A percentile compares a stretch with the other conserved stretches of the same genome.
These are phyloP conservation scores for Podospora appendiculata DNA, from an alignment of 495 filamentous ascomycete species.

Conservation along the genomic window DNA sequence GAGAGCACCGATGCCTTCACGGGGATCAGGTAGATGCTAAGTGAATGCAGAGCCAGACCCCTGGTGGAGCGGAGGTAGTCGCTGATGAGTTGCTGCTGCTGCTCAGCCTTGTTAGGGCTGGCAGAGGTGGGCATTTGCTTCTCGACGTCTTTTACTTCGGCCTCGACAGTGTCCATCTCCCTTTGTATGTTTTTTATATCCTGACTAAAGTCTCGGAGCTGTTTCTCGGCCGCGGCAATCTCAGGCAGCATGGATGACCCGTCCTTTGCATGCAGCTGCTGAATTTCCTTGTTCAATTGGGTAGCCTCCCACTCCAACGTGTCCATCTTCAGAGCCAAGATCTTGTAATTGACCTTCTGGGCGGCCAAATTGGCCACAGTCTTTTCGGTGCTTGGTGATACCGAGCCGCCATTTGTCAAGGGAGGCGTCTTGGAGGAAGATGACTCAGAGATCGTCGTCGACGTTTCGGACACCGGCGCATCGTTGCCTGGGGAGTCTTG, in stretches of 20 bases:
- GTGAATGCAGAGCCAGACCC: conserved; percentile 43
- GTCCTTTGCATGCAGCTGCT: conserved; percentile 7
- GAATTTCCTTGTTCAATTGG: conserved; percentile 11
- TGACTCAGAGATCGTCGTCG: conserved; percentile 1
- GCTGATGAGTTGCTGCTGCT: conserved; percentile 19
- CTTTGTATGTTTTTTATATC: conserved; percentile 13
- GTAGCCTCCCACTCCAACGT: conserved; percentile 9
- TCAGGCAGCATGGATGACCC: too few species aligned
- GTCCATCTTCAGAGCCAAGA: conserved; percentile 15
- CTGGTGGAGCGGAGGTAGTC: conserved; percentile 47
- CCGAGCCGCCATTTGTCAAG: not conserved
- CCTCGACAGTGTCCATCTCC: conserved; percentile 15
- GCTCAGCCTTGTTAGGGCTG: conserved; percentile 4
- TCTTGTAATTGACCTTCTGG: conserved; percentile 14
- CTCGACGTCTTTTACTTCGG: conserved; percentile 15
- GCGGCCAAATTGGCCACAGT: conserved; percentile 7
- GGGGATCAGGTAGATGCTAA: conserved; percentile 51
- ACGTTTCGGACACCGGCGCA: not conserved
- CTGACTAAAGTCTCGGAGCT: conserved; percentile 3
- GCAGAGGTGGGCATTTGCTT: conserved; percentile 1
- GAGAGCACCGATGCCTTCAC: conserved; percentile 45
- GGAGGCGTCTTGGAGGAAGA: conserved; percentile 1
- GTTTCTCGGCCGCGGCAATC: too few species aligned
- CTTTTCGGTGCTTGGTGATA: not conserved
- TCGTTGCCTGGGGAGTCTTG: conserved; percentile 13